Evolutionary conservation across 2,329 filamentous ascomycete genomes (phyloP), one percentile per base, ranked within the genome.

Genomic region (Alternaria sp.): DNA sequence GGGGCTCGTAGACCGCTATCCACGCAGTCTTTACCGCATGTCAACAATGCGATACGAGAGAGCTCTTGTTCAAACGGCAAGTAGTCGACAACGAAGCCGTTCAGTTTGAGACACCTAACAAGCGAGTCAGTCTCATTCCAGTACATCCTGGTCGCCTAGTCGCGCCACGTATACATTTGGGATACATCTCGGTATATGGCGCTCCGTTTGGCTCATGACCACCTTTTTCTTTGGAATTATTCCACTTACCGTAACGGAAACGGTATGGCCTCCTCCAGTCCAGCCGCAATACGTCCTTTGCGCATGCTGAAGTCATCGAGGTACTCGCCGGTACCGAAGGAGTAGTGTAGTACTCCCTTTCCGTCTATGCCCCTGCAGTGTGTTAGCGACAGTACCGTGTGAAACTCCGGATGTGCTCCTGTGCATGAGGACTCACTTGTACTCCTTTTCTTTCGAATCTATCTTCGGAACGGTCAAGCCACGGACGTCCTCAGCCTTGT

Each of bases 81-180:
- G n/a, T 70, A 62, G 55, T 79, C 76, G 23, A 79, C 63, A 8
- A 78, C 77, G 54, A 79, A 78, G 17, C 74, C 74, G 43, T 75
- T 69, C 1, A 79, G 75, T 57, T 71, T 75, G 11, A 79, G 69
- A 46, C 66, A 69, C 50, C 68, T 71, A 46, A 11, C 3, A 23
- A 15, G 4, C 2, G 9, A 15, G 51, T 66, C 21, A 61, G 58
- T 40, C 23, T 28, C 3, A 40, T 40, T 1, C 36, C 36, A 40
- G n/a, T n/a, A n/a, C n/a, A n/a, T n/a, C n/a, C 36, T 17, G 36
- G 36, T 40, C 0, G 36, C 36, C 2, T 0, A 40, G 36, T 17
- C 2, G 1, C 8, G 36, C 36, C 36, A 11, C 36, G 36, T 40
- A 40, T 40, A 40, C 8, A 40, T 40, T 0, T 10, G 36, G 36